A percentile compares a stretch with the other conserved stretches of the same genome.
phyloP scores from a whole-genome alignment of 2,329 filamentous ascomycete genomes.

The Nigrospora sphaerica region DNA sequence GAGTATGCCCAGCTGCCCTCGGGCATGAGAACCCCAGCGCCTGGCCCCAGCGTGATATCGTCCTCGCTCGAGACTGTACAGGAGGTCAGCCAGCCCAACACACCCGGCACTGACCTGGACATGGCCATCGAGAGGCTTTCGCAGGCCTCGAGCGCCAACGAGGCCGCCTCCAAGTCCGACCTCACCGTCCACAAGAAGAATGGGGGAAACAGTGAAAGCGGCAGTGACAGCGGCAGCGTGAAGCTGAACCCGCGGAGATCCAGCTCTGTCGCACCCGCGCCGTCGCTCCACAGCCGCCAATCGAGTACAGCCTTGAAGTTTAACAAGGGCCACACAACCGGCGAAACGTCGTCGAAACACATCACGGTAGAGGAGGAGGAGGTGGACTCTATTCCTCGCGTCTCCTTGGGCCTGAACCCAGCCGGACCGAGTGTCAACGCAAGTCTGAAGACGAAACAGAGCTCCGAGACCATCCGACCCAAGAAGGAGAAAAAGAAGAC shows the following conservation, averaged over 20 bases:
- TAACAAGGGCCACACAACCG: slow-evolving; percentile 56
- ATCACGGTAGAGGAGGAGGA: slow-evolving; percentile 99
- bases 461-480: slow-evolving; percentile 91
- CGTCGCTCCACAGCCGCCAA: slow-evolving; percentile 53
- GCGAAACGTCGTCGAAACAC: slow-evolving; percentile 71
- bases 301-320: slow-evolving; percentile 63
- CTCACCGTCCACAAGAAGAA: slow-evolving; percentile 33
- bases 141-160: slow-evolving; percentile 29
- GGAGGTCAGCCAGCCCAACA: slow-evolving; percentile 74
- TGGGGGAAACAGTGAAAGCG: slow-evolving; percentile 47
- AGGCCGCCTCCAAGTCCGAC: slow-evolving; percentile 32
- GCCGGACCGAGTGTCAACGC: slow-evolving; percentile 58
- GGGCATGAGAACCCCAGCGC: slow-evolving; percentile 53
- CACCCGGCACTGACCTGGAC: slow-evolving; percentile 46
- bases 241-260: slow-evolving; percentile 33
- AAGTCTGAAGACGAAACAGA: slow-evolving; percentile 78
- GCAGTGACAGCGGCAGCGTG: slow-evolving; percentile 58
- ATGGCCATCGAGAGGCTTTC: slow-evolving; percentile 43
- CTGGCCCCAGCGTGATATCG: slow-evolving; percentile 50
- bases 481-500: slow-evolving; percentile 87
- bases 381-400: slow-evolving; percentile 82
- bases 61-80: slow-evolving; percentile 82
- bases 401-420: slow-evolving; percentile 61
- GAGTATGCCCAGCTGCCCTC: slow-evolving; percentile 36
- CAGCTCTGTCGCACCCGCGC: slow-evolving; percentile 34